phyloP scores from a whole-genome alignment of 805 yeast species.

The Maudiozyma serrabonitensis region DNA sequence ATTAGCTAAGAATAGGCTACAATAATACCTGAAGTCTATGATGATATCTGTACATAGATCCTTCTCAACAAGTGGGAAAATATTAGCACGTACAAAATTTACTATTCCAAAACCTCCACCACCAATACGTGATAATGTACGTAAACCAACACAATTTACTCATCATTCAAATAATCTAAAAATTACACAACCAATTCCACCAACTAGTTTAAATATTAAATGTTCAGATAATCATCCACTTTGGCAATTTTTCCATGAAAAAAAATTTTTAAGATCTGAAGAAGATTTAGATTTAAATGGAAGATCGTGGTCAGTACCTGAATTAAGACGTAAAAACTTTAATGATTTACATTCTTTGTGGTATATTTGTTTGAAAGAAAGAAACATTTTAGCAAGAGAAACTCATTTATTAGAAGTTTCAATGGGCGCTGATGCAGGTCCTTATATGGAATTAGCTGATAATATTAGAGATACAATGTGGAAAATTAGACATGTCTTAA shows the following conservation, averaged over 20 bases:
- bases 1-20: no score
- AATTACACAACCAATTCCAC: conserved; percentile 76
- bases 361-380: conserved; percentile 77
- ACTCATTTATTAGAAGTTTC: conserved; percentile 35
- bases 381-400: conserved; percentile 74
- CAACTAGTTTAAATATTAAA: conserved; percentile 61
- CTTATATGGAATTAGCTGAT: conserved; percentile 30
- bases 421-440: conserved; percentile 32
- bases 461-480: conserved; percentile 54
- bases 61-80: neutral
- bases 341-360: conserved; percentile 88
- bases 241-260: conserved; percentile 79
- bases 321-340: conserved; percentile 81
- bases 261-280: conserved; percentile 49
- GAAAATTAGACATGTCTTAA: conserved; percentile 76
- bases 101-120: conserved; percentile 28
- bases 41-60: neutral
- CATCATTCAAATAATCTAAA: conserved; percentile 31
- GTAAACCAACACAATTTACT: conserved; percentile 19
- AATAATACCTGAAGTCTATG: no score
- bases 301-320: conserved; percentile 80
- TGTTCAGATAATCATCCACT: conserved; percentile 83
- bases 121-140: conserved; percentile 14
- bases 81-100: conserved; percentile 34
- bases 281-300: conserved; percentile 47